Evolutionary conservation across 495 filamentous ascomycete genomes (phyloP), one percentile per base, ranked within the genome.

Genomic region (Lophium mytilinum): DNA sequence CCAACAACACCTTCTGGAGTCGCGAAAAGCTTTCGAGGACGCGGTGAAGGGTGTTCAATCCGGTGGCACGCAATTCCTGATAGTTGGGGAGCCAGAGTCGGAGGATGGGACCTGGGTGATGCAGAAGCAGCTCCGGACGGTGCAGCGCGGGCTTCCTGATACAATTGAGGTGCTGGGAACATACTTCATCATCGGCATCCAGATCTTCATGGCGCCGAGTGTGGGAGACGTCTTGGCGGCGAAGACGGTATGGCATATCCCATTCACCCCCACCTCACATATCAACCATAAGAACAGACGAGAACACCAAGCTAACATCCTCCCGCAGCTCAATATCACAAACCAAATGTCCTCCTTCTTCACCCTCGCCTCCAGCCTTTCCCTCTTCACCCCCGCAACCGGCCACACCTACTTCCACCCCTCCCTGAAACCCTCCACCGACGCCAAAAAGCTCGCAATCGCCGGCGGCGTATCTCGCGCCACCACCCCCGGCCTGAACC

Each of bases 151-250:
- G 55, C 57, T 56, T 45, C 84, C 87, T 53, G 82, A 86, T 58
- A 83, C 90, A 64, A 75, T 95, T 12, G 80, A 72, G 4, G 78
- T 94, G 11, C 75, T 90, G 17, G 78, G 80, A n/a, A 82, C 83
- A 1, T 96, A 92, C 65, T 97, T 88, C 63, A 77, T 96, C 10
- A 78, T 92, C 2, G 88, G 88, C 1, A 87, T 89, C 63, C 86
- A 87, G 60, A 83, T 96, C 42, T 95, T 90, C 66, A 89, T 91
- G 86, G 90, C 93, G 8, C 90, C 94, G 0, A 83, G 82, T 0
- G 72, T 96, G 11, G 81, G 79, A 1, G 89, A 90, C 66, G 78
- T 96, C 0, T 65, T 98, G 11, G 82, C 82, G 51, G 84, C 83
- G 59, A 72, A 89, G 69, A 75, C 96, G 68, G 88, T 95, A 73